Base-by-base conservation (phyloP, 371 early-diverging fungal species). In the Furculomyces boomerangus region DNA sequence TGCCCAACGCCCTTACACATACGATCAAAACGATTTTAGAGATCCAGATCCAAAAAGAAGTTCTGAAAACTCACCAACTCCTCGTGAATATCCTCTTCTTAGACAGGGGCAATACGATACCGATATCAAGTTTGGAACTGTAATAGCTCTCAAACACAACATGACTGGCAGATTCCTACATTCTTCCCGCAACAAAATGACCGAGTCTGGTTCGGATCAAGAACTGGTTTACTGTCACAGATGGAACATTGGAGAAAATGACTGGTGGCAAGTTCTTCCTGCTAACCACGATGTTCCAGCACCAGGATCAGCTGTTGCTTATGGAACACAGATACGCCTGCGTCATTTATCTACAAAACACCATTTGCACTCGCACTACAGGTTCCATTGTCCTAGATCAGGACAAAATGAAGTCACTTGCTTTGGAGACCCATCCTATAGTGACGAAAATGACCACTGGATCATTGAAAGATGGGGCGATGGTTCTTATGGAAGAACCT, bases 381-480 rank as follows among this genome's bases (percentile, higher is more conserved):
- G 66, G 45, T 60, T 69, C 59, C 56, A 43, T 1, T 73, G 75
- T 44, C 75, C 76, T 37, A 57, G 64, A 44, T 71, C 77, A 26
- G 65, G 59, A 26, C 79, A 78, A 61, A 78, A 80, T 58, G 80
- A 80, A 61, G 76, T 75, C 28, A 70, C 76, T 37, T 73, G 71
- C 35, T 77, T 63, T 46, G 80, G 79, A 39, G 67, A 70, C 57
- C 68, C 69, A 22, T 37, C 50, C 25, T 47, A 48, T 1, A 64
- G 63, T 18, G 80, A 80, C 54, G 64, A 73, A 31, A 80, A 80
- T 56, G 80, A 80, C 51, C 63, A 72, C 56, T 80, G 80, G 80
- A 52, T 71, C 16, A 63, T 79, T 20, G 72, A 77, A 45, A 67
- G 68, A 47, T 68, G 68, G 60, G 65, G 70, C 14, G 64, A 60